Conservation (phyloP, 805 yeast genomes). For the Saccharomycopsis synnaedendra region DNA sequence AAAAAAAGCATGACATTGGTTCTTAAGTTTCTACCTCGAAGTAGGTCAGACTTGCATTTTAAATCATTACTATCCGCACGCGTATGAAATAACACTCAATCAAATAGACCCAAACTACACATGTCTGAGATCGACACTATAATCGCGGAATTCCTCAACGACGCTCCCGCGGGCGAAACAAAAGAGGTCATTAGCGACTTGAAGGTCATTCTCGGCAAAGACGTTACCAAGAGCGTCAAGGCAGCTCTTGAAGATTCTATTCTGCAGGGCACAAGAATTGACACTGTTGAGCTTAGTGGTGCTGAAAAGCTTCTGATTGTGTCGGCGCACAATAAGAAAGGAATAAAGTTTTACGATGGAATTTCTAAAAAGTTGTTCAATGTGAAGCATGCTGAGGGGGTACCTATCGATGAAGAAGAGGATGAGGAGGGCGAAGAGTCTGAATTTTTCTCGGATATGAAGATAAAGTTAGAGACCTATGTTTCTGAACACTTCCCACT, state of each 20-base stretch:
- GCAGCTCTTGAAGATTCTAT: slow-evolving; percentile 1
- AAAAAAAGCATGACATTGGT: too few relatives aligned
- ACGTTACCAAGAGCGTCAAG: slow-evolving; percentile 19
- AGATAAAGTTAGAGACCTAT: slow-evolving; percentile 32
- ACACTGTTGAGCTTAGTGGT: slow-evolving; percentile 19
- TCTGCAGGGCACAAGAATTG: slow-evolving; percentile 22
- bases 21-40: too few relatives aligned
- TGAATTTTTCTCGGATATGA: slow-evolving; percentile 14
- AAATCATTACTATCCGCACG: too few relatives aligned
- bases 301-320: slow-evolving; percentile 29
- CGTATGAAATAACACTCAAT: not conserved
- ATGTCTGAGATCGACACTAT: slow-evolving; percentile 11
- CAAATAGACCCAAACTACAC: too few relatives aligned
- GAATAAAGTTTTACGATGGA: slow-evolving; percentile 44
- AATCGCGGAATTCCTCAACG: slow-evolving; percentile 12
- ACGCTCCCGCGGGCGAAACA: slow-evolving; percentile 25
- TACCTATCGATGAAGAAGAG: slow-evolving; percentile 32
- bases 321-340: slow-evolving; percentile 37
- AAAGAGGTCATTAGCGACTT: slow-evolving; percentile 29
- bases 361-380: slow-evolving; percentile 37
- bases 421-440: slow-evolving; percentile 18
- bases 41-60: too few relatives aligned
- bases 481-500: slow-evolving; percentile 54
- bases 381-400: slow-evolving; percentile 39
- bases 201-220: slow-evolving; percentile 27